Evolutionary conservation across 129 eudicot genomes (phyloP).

Genomic region (Smallanthus sonchifolius): DNA sequence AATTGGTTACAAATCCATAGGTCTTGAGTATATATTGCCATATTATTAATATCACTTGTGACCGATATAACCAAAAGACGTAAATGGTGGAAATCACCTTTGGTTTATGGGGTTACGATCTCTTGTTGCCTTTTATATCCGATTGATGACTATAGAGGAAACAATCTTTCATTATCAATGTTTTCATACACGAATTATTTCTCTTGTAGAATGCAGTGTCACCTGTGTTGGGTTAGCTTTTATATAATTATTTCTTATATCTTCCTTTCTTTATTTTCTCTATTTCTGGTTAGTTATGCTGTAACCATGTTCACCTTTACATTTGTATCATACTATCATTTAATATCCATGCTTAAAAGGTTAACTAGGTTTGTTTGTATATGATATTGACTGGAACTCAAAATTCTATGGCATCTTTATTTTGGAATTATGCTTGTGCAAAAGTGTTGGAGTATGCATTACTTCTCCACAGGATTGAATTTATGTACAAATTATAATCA

Average conservation of each 20-base stretch:
- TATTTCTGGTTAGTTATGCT: constrained; percentile 1
- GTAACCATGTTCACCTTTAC: background rate
- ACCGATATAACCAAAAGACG: background rate
- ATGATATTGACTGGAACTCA: background rate
- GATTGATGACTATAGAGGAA: background rate
- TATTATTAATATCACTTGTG: background rate
- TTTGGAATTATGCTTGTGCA: background rate
- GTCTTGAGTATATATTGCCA: background rate
- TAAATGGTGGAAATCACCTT: background rate
- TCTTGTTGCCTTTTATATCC: background rate
- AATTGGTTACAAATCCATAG: background rate
- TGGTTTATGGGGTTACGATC: background rate
- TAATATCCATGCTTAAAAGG: background rate
- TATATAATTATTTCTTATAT: background rate
- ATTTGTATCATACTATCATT: background rate
- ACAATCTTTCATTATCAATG: background rate
- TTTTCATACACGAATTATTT: background rate
- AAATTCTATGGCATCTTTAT: background rate
- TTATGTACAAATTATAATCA: background rate
- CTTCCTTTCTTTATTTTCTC: background rate
- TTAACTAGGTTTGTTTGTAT: background rate
- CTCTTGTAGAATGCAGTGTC: background rate
- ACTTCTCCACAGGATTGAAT: background rate
- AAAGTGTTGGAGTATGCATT: background rate
- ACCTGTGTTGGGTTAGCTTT: background rate